These are phyloP conservation scores for Fusarium pseudoanthophilum DNA, from an alignment of 2,329 filamentous ascomycete genomes.

Conservation along the genomic window DNA sequence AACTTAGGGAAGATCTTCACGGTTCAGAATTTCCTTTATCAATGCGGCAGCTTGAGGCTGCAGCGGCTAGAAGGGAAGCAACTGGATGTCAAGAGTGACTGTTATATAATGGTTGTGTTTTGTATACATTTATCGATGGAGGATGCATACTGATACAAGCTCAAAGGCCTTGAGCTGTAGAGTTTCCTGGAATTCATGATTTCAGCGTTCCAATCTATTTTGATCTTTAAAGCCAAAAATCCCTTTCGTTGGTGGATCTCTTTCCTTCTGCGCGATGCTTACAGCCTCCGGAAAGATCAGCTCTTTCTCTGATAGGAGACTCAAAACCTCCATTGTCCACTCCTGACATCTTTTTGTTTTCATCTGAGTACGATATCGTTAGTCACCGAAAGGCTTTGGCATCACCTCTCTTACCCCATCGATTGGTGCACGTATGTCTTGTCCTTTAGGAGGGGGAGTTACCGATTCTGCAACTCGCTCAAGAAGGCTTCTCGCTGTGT, in stretches of 20 bases:
- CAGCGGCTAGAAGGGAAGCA: too few relatives aligned
- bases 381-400: neutral
- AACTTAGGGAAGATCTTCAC: too few relatives aligned
- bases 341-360: neutral
- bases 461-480: accelerated
- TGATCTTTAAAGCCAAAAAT: neutral
- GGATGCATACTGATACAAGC: too few relatives aligned
- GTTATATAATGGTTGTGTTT: too few relatives aligned
- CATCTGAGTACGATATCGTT: neutral
- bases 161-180: too few relatives aligned
- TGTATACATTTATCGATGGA: too few relatives aligned
- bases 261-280: neutral
- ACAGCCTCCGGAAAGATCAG: accelerated
- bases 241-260: neutral
- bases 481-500: accelerated
- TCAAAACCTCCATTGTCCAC: neutral
- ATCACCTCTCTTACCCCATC: neutral
- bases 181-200: too few relatives aligned
- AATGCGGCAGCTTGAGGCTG: too few relatives aligned
- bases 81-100: too few relatives aligned
- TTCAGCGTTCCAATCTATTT: too few relatives aligned
- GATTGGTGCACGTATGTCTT: neutral
- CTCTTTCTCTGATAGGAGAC: accelerated
- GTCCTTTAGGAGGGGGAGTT: accelerated
- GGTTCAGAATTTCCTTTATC: too few relatives aligned